Evolutionary conservation across 192 early-diverging fungal species (phyloP), one percentile per base, ranked within the genome.

Genomic region (Backusella sp.): DNA sequence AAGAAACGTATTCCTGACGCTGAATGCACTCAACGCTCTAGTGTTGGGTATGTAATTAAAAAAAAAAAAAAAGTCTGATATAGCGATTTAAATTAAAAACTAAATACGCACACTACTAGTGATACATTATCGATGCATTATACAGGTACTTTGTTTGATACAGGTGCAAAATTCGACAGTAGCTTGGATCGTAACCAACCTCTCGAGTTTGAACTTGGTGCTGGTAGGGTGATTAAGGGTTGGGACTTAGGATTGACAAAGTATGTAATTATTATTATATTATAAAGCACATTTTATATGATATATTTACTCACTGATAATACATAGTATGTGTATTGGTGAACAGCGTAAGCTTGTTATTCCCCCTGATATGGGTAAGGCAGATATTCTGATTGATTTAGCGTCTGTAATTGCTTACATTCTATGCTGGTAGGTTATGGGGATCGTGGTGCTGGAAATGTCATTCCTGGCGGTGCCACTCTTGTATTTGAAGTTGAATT

Each of bases 401-500:
- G 23, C 35, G 7, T 32, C 2, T 32, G 32, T 32, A 32, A 30
- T 21, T 35, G 65, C 7, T 17, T 23, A 4, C 11, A 28, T 42
- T 3, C 23, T 34, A 9, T 34, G 17, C 30, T 12, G 84, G 83
- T 74, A 90, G 91, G 87, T 44, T 96, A 98, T 73, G 95, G 96
- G 72, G 89, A 88, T 49, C 83, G 91, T 32, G 94, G 94, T 66
- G 83, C 91, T 59, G 89, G 90, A 15, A 89, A 89, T 26, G 85
- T 91, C 49, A 98, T 98, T 72, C 97, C 97, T 19, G 86, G 90
- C 73, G 91, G 92, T 37, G 78, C 92, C 1, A 91, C 92, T 42
- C 85, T 96, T 37, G 91, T 94, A 23, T 95, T 96, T 78, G 94
- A 94, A 23, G 92, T 94, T 6, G 91, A 94, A 76, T 77, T 94